Evolutionary conservation across 2,329 filamentous ascomycete genomes (phyloP).

Genomic region (Xylariaceae sp.): DNA sequence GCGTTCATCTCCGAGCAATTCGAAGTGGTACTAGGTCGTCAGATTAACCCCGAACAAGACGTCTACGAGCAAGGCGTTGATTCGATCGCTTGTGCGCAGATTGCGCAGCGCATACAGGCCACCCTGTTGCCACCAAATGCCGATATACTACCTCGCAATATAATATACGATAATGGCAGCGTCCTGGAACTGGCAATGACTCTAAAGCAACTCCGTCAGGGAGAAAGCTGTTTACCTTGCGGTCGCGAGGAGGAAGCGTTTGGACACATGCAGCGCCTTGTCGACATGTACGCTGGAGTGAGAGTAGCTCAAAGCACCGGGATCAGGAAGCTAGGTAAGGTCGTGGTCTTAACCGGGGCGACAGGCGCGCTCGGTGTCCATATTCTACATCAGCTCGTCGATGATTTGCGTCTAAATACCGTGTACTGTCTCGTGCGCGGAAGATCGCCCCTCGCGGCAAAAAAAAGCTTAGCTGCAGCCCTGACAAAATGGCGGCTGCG

Average conservation of each 20-base stretch:
- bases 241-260: slow-evolving; percentile 14
- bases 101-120: slow-evolving; percentile 36
- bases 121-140: slow-evolving; percentile 17
- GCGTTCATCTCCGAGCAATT: slow-evolving; percentile 33
- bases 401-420: slow-evolving; percentile 34
- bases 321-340: slow-evolving; percentile 9
- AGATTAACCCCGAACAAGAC: slow-evolving; percentile 39
- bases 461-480: slow-evolving; percentile 40
- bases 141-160: slow-evolving; percentile 45
- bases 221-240: neutral
- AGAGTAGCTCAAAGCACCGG: neutral
- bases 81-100: slow-evolving; percentile 52
- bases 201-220: slow-evolving; percentile 16
- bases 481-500: slow-evolving; percentile 31
- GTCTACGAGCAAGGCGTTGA: slow-evolving; percentile 56
- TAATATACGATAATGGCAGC: slow-evolving; percentile 56
- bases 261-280: slow-evolving; percentile 27
- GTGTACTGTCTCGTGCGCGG: slow-evolving; percentile 56
- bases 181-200: slow-evolving; percentile 33
- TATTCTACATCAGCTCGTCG: slow-evolving; percentile 42
- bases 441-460: slow-evolving; percentile 36
- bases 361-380: slow-evolving; percentile 42
- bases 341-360: slow-evolving; percentile 28
- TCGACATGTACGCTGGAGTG: slow-evolving; percentile 28
- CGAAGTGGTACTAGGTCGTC: slow-evolving; percentile 27